Base-by-base conservation (phyloP, 495 filamentous ascomycete genomes). In the Annulohypoxylon moriforme region DNA sequence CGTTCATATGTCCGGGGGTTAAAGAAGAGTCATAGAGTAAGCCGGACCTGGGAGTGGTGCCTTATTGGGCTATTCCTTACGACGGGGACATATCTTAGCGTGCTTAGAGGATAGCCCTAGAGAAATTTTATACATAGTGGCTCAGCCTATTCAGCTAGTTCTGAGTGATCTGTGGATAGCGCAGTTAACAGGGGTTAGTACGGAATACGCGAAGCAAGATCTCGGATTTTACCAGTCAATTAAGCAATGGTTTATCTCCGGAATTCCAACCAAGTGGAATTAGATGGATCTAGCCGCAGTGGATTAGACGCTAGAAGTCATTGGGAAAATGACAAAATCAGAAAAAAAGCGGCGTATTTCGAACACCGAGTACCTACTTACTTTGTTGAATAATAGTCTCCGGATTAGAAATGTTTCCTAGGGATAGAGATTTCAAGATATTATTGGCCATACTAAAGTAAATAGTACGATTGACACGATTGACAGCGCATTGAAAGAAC, bases 221-320 rank as follows among this genome's bases (percentile, higher is more conserved):
- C 56, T 59, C 36, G 56, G 55, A 18, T 11, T 57, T 42, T 25
- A 58, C 36, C 18, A 27, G 3, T 58, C 9, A 33, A 58, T 40
- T 16, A 13, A 40, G 55, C 9, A 59, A 36, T 38, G 4, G 4
- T 25, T 27, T 59, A 59, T 59, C 56, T 59, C 56, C 56, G 56
- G 11, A 20, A 20, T 42, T 40, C n/a, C 36, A 58, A 14, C 55
- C 46, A 24, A 44, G 1, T 24, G 7, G 11, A 18, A 24, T 22
- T 49, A 10, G 6, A 25, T 52, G 16, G n/a, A 55, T 55, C 50
- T 33, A 27, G 29, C 50, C 22, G 13, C 24, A 4, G 22, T 27
- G 9, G 20, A 11, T 50, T 18, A 16, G 25, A 25, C 50, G 7
- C 47, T 50, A 50, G 46, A 20, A 50, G 8, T 13, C 20, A 9